These are phyloP conservation scores for Tetramitus jugosus DNA, from an alignment of 208 protist genomes.

Conservation along the genomic window DNA sequence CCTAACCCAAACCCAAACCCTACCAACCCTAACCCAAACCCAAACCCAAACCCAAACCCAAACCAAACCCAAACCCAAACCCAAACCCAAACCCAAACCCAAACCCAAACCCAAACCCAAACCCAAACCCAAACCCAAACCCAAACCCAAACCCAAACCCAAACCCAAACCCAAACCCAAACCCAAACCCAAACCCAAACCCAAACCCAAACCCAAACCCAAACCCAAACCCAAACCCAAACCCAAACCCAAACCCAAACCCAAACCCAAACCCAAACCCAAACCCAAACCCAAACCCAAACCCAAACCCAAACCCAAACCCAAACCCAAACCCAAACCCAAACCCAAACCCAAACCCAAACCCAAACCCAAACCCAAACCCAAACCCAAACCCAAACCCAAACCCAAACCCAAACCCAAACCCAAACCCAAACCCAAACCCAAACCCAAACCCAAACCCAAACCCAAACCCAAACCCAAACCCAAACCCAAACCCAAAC, in stretches of 20 bases:
- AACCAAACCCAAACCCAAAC: too few relatives aligned
- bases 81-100: too few relatives aligned
- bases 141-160: constrained; percentile 43
- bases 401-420: constrained; percentile 44
- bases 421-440: constrained; percentile 44
- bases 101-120: constrained; percentile 46
- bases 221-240: constrained; percentile 37
- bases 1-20: constrained; percentile 40
- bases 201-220: constrained; percentile 43
- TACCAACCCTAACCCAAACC: too few relatives aligned
- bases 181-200: constrained; percentile 44
- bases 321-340: constrained; percentile 41
- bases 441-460: constrained; percentile 31
- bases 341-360: constrained; percentile 44
- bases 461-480: constrained; percentile 41
- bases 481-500: constrained; percentile 40
- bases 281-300: constrained; percentile 42
- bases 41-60: too few relatives aligned
- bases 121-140: constrained; percentile 23
- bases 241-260: constrained; percentile 44
- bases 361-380: constrained; percentile 45
- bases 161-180: constrained; percentile 41
- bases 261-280: constrained; percentile 21
- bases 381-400: constrained; percentile 48
- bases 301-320: constrained; percentile 40